phyloP scores from a whole-genome alignment of 108 stramenopile species.

The Nannochloropsis gaditana region DNA sequence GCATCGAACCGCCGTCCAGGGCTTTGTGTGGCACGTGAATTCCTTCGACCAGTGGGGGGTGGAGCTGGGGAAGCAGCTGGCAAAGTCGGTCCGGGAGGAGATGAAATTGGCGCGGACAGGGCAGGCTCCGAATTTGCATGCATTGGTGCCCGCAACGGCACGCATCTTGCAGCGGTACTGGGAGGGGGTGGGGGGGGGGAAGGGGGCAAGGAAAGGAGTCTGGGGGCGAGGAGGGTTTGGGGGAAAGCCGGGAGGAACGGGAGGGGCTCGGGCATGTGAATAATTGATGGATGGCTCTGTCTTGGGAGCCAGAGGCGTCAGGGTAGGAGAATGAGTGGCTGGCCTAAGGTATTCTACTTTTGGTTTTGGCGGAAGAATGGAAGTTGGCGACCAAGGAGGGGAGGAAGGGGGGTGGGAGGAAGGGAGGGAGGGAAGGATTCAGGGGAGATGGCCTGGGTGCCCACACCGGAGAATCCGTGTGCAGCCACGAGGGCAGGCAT shows the following conservation, averaged over 20 bases:
- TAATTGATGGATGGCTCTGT: no score
- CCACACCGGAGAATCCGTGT: not conserved
- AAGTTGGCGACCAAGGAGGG: not conserved
- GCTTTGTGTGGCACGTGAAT: slow-evolving; percentile 98
- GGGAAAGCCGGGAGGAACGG: no score
- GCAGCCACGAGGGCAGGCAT: not conserved
- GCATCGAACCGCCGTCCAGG: slow-evolving; percentile 95
- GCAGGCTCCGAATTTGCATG: not conserved
- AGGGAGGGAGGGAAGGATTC: not conserved
- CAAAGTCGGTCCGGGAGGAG: slow-evolving; percentile 59
- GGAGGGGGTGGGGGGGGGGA: not conserved
- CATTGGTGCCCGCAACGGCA: not conserved
- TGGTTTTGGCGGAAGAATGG: no score
- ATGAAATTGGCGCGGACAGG: slow-evolving; percentile 8
- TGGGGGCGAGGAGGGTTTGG: not conserved
- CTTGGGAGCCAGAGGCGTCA: no score
- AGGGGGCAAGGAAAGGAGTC: not conserved
- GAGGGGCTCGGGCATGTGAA: no score
- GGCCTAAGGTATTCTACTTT: no score
- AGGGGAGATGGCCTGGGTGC: not conserved
- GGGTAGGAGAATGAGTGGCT: no score
- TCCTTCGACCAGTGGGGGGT: slow-evolving; percentile 99
- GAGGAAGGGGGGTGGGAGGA: not conserved
- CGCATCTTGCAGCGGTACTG: not conserved
- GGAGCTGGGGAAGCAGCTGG: slow-evolving; percentile 94